Percentiles rank a stretch among this genome's conserved stretches.
phyloP scores from a whole-genome alignment of 2,329 filamentous ascomycete species.

The Rutstroemia sp. region DNA sequence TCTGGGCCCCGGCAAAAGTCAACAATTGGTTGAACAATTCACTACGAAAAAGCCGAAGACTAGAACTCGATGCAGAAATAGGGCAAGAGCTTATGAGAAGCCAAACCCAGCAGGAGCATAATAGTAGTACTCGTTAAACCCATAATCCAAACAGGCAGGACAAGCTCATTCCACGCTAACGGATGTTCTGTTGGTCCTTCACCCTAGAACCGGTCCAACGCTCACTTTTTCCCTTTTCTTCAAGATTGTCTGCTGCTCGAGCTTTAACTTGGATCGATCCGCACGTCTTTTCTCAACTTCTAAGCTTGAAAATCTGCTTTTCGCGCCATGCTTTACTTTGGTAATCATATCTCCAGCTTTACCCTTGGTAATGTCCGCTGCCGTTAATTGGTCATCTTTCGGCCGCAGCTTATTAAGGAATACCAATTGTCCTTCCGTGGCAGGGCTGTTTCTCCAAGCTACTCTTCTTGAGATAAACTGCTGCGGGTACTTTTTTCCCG shows the following conservation, averaged over 20 bases:
- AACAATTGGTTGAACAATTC: too few relatives aligned
- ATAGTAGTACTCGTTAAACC: neutral
- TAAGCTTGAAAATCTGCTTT: conserved; percentile 49
- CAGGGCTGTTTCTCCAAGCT: conserved; percentile 61
- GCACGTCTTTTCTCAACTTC: conserved; percentile 45
- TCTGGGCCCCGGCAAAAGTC: too few relatives aligned
- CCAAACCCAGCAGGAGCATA: too few relatives aligned
- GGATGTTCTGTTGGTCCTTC: conserved; percentile 2
- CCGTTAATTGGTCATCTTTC: conserved; percentile 45
- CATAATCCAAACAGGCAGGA: neutral
- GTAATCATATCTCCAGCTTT: conserved; percentile 86
- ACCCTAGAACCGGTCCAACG: conserved; percentile 43
- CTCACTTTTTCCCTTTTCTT: conserved; percentile 43
- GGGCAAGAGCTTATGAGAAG: too few relatives aligned
- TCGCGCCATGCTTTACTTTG: conserved; percentile 78
- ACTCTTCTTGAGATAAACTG: conserved; percentile 59
- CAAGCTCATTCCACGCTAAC: neutral
- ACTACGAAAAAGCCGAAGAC: too few relatives aligned
- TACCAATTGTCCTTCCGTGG: conserved; percentile 57
- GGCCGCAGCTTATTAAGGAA: conserved; percentile 61
- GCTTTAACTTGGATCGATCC: conserved; percentile 32
- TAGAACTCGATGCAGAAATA: too few relatives aligned
- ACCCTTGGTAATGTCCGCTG: conserved; percentile 63
- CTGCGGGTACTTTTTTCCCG: conserved; percentile 56
- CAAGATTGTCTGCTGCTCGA: conserved; percentile 34